Evolutionary conservation across 2,329 filamentous ascomycete species (phyloP), one percentile per base, ranked within the genome.

Genomic region (Penicillium sp.): DNA sequence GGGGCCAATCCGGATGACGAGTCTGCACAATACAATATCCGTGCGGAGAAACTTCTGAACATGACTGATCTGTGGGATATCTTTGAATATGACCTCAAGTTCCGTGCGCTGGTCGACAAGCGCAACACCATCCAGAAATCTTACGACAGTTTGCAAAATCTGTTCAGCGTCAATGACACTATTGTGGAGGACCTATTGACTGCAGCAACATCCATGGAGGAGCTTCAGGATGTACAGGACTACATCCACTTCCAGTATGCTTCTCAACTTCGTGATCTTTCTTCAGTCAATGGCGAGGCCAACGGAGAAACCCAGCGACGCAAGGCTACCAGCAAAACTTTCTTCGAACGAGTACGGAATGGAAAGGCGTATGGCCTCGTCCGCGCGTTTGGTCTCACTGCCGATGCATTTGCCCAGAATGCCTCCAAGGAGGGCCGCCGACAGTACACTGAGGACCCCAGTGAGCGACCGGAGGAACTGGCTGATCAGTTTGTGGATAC

Each of bases 31-130:
- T 91, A 88, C 71, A 87, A 88, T 59, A 87, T 94, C 59, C 82
- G 81, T 61, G 93, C 93, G 1, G 91, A 96, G 78, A 96, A 96
- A 76, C 85, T 99, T 0, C 83, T 99, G 42, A 93, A 90, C 62
- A 94, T 97, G 78, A 91, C 92, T 66, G 94, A 99, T 70, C 80
- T 99, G 2, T 99, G 95, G 95, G 90, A 93, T 57, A 92, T 99
- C 54, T 86, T 98, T 45, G 95, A 99, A 70, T 85, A 96, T 56
- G 95, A 99, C 74, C 88, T 98, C 73, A 97, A 97, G 75, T 99
- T 96, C 76, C 89, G 93, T 52, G 95, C 93, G 1, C 86, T 98
- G 57, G 85, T 96, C 49, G 95, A 99, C 71, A 97, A 97, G 81
- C 88, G 94, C 40, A 94, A 94, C 69, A 86, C 91, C 2, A 85